These are phyloP conservation scores for Ceratobasidium theobromae DNA, from an alignment of 1,284 basidiomycete species.

Conservation along the genomic window DNA sequence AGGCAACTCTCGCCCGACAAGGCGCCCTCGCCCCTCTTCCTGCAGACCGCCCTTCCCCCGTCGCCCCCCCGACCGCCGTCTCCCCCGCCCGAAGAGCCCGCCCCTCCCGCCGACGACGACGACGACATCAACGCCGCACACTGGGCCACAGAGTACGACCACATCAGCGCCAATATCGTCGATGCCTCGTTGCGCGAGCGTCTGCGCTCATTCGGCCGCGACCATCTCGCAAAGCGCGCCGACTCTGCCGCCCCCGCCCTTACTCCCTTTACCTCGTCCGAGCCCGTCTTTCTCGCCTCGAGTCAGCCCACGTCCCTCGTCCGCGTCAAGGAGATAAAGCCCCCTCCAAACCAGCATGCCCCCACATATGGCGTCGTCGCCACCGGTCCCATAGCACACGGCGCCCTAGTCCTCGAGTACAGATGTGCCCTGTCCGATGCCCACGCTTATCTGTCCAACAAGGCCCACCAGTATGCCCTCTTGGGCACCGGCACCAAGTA, in stretches of 20 bases:
- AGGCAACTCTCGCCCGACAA: slow-evolving; percentile 2
- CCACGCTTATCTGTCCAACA: slow-evolving; percentile 45
- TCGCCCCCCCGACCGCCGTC: slow-evolving; percentile 1
- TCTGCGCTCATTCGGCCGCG: slow-evolving; percentile 2
- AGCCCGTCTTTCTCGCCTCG: slow-evolving; percentile 25
- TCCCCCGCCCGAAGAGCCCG: slow-evolving; percentile 14
- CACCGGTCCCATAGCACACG: slow-evolving; percentile 42
- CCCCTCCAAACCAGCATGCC: slow-evolving; percentile 14
- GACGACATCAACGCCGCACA: slow-evolving; percentile 26
- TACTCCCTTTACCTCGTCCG: slow-evolving; percentile 16
- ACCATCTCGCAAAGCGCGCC: slow-evolving; percentile 8
- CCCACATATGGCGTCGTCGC: slow-evolving; percentile 45
- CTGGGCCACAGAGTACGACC: slow-evolving; percentile 28
- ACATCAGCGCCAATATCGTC: slow-evolving; percentile 25
- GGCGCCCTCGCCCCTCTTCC: background rate
- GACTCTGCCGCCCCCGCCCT: background rate
- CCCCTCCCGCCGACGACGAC: background rate
- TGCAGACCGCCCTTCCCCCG: slow-evolving; percentile 7
- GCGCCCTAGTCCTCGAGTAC: slow-evolving; percentile 44
- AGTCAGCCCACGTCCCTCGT: slow-evolving; percentile 21
- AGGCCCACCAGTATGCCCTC: slow-evolving; percentile 53
- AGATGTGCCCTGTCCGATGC: slow-evolving; percentile 44
- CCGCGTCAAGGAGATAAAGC: slow-evolving; percentile 30
- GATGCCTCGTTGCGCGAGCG: slow-evolving; percentile 24
- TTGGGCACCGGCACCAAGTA: slow-evolving; percentile 52